Percentiles rank a stretch among this genome's conserved stretches.
Evolutionary conservation across 306 rosid genomes (phyloP).

Genomic region (Lathyrus sativus): DNA sequence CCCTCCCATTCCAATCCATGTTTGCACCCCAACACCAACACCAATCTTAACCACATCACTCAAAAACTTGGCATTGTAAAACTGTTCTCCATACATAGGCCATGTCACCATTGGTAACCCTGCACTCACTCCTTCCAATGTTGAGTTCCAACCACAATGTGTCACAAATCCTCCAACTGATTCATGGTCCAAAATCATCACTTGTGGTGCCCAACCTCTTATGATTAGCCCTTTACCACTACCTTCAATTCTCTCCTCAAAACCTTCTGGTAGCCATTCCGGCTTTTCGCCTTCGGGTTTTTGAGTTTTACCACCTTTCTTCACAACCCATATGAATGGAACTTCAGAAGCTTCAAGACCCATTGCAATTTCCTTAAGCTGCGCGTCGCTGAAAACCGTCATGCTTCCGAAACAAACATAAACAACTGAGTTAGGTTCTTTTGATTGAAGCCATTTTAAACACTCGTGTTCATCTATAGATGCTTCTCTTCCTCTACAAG

Average conservation of each 20-base stretch:
- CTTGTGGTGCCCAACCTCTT: conserved; percentile 57
- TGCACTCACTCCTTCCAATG: conserved; percentile 45
- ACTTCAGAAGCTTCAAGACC: conserved; percentile 51
- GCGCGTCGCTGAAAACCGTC: conserved; percentile 35
- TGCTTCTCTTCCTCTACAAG: conserved; percentile 44
- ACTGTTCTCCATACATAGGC: conserved; percentile 49
- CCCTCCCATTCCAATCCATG: conserved; percentile 28
- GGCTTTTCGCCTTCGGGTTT: background rate
- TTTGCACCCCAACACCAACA: conserved; percentile 44
- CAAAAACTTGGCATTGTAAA: conserved; percentile 48
- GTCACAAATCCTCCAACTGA: conserved; percentile 49
- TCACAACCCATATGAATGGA: conserved; percentile 53
- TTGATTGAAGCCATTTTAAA: conserved; percentile 50
- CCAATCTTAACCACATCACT: conserved; percentile 39
- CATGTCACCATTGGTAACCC: conserved; percentile 52
- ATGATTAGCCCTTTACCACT: conserved; percentile 40
- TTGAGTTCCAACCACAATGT: conserved; percentile 58
- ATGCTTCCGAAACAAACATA: conserved; percentile 52
- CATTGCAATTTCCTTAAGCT: conserved; percentile 50
- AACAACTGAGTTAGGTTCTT: conserved; percentile 46
- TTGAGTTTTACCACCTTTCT: background rate
- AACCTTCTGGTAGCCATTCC: conserved; percentile 50
- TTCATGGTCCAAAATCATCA: conserved; percentile 48
- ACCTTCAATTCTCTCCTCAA: conserved; percentile 41
- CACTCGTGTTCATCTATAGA: conserved; percentile 45